Evolutionary conservation across 306 rosid genomes (phyloP).

Genomic region (Cicer cuneatum): DNA sequence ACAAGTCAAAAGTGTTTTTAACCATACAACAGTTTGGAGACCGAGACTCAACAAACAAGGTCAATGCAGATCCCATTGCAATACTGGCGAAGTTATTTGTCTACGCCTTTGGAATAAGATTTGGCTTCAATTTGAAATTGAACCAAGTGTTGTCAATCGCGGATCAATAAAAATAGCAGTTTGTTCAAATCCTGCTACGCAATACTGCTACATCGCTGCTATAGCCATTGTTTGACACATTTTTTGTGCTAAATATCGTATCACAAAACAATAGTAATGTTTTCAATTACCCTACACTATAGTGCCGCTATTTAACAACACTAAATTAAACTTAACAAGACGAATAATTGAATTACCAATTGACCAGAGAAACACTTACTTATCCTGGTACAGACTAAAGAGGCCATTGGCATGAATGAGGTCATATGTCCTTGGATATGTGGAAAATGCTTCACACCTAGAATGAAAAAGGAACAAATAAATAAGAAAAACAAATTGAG

Average conservation of each 20-base stretch:
- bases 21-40: not conserved
- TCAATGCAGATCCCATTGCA: conserved; percentile 1
- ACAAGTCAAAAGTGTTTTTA: not conserved
- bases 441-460: conserved; percentile 96
- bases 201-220: no score
- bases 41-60: conserved; percentile 32
- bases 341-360: conserved; percentile 24
- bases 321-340: conserved; percentile 1
- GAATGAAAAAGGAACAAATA: conserved; percentile 40
- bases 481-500: not conserved
- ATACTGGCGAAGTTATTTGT: not conserved
- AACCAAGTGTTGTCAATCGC: no score
- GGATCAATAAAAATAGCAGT: no score
- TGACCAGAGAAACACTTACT: conserved; percentile 58
- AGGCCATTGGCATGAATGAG: conserved; percentile 87
- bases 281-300: no score
- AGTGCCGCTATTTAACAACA: no score
- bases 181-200: no score
- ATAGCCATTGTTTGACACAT: no score
- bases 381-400: conserved; percentile 80
- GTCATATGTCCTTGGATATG: conserved; percentile 96
- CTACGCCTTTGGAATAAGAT: not conserved
- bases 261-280: no score
- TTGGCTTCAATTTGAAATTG: no score
- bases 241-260: no score